Base-by-base conservation (phyloP, 805 yeast species). In the Saccharomycopsis sp. region DNA sequence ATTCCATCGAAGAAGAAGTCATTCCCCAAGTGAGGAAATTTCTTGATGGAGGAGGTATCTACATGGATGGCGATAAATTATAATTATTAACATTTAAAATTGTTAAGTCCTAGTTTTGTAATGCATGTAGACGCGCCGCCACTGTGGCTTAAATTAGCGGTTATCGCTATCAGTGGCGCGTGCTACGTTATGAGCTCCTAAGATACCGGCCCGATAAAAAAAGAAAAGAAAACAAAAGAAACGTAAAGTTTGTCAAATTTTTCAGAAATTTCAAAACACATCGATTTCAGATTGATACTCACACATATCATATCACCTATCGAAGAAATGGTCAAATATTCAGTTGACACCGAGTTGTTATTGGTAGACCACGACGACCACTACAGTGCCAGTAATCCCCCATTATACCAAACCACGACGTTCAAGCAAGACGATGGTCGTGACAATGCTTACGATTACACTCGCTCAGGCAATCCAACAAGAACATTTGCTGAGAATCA, bases 391-490 rank as follows among this genome's bases (percentile, higher is more conserved):
- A 81, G 93, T 4, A 81, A 82, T 22, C 86, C 94, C 8, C 97
- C 97, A 3, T 69, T 89, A 33, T 89, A 89, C 64, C 95, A 86
- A 61, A 77, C 93, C 1, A 95, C 97, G n/a, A 89, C 97, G 4
- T 89, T 89, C 70, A 88, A 87, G 63, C 93, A 85, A 61, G 72
- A 71, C 37, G 79, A 82, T 55, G 75, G 84, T 81, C 90, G 94
- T 2, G 75, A 72, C 50, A 74, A 72, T 50, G 82, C 79, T 54
- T 86, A 80, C 59, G 90, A 82, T 59, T 85, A 85, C 64, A 86
- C 97, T 0, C 72, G 97, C 54, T 82, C 94, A 11, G 97, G 97
- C 3, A 89, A 89, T 64, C 97, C 97, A 20, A 86, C 97, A 1
- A 72, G 97, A 61, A 76, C 90, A 0, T 75, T 76, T 33, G 64